Conservation (phyloP, 331 rosid genomes). For the Spiraea crenata region DNA sequence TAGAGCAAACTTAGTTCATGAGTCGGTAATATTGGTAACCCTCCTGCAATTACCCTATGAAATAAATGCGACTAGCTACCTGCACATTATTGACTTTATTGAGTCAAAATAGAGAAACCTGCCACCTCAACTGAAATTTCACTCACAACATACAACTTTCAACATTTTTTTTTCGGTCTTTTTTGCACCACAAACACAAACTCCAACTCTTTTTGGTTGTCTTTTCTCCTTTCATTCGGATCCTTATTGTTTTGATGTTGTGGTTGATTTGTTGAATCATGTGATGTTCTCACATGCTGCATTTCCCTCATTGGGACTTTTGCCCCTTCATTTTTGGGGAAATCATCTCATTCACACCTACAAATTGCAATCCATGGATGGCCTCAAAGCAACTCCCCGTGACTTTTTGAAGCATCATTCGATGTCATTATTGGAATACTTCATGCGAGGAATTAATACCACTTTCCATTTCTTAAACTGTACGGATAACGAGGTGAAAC, state of each 20-base stretch:
- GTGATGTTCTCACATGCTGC: slow-evolving; percentile 21
- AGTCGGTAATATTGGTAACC: no score
- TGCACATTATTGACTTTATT: not conserved
- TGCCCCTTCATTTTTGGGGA: no score
- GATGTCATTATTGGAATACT: no score
- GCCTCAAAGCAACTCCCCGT: slow-evolving; percentile 1
- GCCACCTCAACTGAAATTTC: not conserved
- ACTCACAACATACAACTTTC: not conserved
- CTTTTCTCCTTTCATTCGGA: not conserved
- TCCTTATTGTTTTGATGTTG: not conserved
- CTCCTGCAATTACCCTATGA: not conserved
- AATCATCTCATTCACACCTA: not conserved
- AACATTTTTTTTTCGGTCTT: not conserved
- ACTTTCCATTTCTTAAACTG: no score
- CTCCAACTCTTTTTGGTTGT: no score
- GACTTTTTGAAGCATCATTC: not conserved
- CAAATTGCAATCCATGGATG: not conserved
- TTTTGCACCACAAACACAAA: no score
- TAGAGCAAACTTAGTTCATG: no score
- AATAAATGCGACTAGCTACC: not conserved
- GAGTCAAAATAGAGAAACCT: not conserved
- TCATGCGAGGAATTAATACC: no score
- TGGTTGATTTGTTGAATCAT: slow-evolving; percentile 2
- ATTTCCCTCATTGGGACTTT: not conserved
- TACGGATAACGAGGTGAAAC: no score